A percentile compares a stretch with the other conserved stretches of the same genome.
Conservation (phyloP, 2,329 filamentous ascomycete genomes). For the Pleurostoma richardsiae region DNA sequence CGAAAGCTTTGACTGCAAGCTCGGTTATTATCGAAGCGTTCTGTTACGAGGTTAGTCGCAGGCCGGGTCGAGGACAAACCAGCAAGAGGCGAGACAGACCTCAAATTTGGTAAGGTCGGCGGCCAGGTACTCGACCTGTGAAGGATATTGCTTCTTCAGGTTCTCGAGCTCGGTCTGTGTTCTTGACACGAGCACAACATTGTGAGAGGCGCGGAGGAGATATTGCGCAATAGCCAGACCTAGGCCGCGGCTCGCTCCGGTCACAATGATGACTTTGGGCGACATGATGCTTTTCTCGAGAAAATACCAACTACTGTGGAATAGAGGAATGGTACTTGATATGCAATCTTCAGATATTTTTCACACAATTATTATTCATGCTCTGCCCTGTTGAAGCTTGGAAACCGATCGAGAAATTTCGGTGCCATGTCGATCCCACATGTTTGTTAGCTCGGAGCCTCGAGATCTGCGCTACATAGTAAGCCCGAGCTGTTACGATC, state of each 20-base stretch:
- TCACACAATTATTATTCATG: too few species aligned
- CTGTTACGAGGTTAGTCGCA: constrained; percentile 20
- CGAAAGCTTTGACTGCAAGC: constrained; percentile 62
- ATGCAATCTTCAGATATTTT: too few species aligned
- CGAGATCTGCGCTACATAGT: too few species aligned
- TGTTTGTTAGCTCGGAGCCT: too few species aligned
- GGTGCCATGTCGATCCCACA: too few species aligned
- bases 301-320: too few species aligned
- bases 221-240: constrained; percentile 50
- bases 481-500: too few species aligned
- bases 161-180: constrained; percentile 41
- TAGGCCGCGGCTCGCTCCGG: constrained; percentile 59
- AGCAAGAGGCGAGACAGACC: constrained; percentile 21
- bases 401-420: too few species aligned
- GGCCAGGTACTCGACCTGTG: constrained; percentile 49
- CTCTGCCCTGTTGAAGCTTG: too few species aligned
- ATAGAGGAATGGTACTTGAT: too few species aligned
- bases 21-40: constrained; percentile 59
- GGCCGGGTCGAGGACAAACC: too few species aligned
- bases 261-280: constrained; percentile 67
- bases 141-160: constrained; percentile 45
- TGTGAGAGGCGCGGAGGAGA: constrained; percentile 49
- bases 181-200: constrained; percentile 54
- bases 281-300: constrained; percentile 23
- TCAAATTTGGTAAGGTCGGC: constrained; percentile 50